Evolutionary conservation across 257 asterid genomes (phyloP).

Genomic region (Knoxia roxburghii): DNA sequence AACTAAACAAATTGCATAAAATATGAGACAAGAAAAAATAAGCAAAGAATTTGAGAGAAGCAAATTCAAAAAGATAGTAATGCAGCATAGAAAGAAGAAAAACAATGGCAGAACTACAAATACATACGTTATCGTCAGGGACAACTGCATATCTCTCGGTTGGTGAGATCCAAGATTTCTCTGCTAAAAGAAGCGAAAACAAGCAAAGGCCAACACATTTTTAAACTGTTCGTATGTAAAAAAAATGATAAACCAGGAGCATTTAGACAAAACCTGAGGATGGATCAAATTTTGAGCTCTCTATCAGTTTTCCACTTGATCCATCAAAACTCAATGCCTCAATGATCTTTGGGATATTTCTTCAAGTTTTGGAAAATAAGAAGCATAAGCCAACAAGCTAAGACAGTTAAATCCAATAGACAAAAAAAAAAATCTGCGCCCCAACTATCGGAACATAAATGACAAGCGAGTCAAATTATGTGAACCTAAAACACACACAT

Average conservation of each 20-base stretch:
- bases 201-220: constrained; percentile 5
- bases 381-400: neutral
- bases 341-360: constrained; percentile 77
- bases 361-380: constrained; percentile 21
- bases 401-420: neutral
- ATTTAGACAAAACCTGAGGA: constrained; percentile 46
- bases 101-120: neutral
- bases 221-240: neutral
- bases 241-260: constrained; percentile 1
- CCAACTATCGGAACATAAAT: neutral
- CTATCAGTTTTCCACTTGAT: constrained; percentile 67
- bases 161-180: constrained; percentile 68
- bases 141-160: constrained; percentile 94
- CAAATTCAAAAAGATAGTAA: neutral
- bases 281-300: constrained; percentile 56
- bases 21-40: neutral
- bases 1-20: neutral
- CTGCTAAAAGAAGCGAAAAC: constrained; percentile 28
- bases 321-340: constrained; percentile 82
- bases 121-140: constrained; percentile 73
- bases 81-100: neutral
- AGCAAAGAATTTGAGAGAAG: neutral
- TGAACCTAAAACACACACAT: neutral
- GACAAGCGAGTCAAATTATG: neutral
- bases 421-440: neutral